These are phyloP conservation scores for Penicillium occitanis DNA, from an alignment of 2,329 filamentous ascomycete species.

Conservation along the genomic window DNA sequence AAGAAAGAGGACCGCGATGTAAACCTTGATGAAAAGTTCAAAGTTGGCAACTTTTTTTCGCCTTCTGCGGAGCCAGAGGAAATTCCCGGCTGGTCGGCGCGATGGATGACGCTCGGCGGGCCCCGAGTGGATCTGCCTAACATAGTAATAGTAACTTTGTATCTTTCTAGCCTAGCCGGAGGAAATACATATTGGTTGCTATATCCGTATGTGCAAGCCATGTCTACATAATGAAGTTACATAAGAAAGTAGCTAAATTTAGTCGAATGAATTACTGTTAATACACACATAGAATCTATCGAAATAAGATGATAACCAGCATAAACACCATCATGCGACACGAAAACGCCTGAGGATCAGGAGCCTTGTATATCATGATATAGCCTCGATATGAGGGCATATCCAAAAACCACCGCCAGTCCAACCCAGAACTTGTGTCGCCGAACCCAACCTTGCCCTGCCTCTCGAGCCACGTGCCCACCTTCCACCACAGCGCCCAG, in stretches of 20 bases:
- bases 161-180: neutral
- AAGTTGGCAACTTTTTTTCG: slow-evolving; percentile 16
- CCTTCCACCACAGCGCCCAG: slow-evolving; percentile 72
- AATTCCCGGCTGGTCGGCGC: slow-evolving; percentile 15
- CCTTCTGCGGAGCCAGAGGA: slow-evolving; percentile 18
- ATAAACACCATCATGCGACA: neutral
- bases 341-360: slow-evolving; percentile 12
- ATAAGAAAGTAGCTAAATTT: neutral
- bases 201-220: neutral
- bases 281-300: slow-evolving; percentile 14
- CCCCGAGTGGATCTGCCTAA: neutral
- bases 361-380: slow-evolving; percentile 55
- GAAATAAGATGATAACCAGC: neutral
- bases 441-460: slow-evolving; percentile 77
- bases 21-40: neutral
- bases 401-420: slow-evolving; percentile 70
- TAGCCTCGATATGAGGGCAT: slow-evolving; percentile 77
- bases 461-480: slow-evolving; percentile 70
- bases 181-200: neutral
- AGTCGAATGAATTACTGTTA: neutral
- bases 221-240: neutral
- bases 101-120: slow-evolving; percentile 15
- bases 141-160: too few relatives aligned
- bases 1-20: neutral
- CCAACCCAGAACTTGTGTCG: slow-evolving; percentile 75